Evolutionary conservation across 2,329 filamentous ascomycete genomes (phyloP).

Genomic region (Ophidiomyces ophidiicola): DNA sequence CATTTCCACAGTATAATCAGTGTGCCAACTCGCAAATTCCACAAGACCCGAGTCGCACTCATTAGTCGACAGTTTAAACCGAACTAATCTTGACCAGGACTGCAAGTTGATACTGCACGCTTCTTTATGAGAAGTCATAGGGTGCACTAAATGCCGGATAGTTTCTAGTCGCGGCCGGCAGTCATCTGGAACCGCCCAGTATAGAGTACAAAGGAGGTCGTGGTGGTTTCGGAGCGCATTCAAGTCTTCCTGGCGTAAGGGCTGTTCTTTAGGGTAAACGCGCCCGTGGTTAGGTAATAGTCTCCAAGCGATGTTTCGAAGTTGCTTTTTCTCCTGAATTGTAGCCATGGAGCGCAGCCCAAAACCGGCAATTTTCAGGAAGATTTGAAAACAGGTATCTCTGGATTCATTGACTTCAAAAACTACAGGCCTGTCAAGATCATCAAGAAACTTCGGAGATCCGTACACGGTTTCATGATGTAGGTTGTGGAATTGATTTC

Average conservation of each 20-base stretch:
- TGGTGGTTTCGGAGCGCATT: conserved; percentile 50
- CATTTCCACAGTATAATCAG: conserved; percentile 41
- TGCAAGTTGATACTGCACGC: conserved; percentile 47
- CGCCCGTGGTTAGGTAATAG: conserved; percentile 49
- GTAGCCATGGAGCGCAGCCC: conserved; percentile 39
- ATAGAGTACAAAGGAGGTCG: conserved; percentile 48
- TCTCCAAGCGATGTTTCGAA: conserved; percentile 45
- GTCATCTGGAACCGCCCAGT: conserved; percentile 43
- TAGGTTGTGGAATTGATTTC: conserved; percentile 41
- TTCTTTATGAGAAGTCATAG: conserved; percentile 45
- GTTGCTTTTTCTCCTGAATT: conserved; percentile 41
- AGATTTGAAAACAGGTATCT: conserved; percentile 47
- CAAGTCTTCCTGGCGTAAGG: conserved; percentile 41
- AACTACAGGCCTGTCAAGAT: conserved; percentile 34
- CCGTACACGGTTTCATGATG: conserved; percentile 40
- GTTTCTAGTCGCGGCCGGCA: conserved; percentile 42
- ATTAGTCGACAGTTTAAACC: conserved; percentile 44
- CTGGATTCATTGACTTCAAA: conserved; percentile 35
- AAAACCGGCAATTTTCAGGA: conserved; percentile 45
- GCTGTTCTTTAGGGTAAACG: conserved; percentile 47
- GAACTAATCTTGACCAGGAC: conserved; percentile 45
- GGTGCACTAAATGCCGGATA: conserved; percentile 45
- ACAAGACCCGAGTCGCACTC: conserved; percentile 37
- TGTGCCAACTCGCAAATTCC: conserved; percentile 44
- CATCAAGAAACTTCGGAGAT: conserved; percentile 44